A percentile compares a stretch with the other conserved stretches of the same genome.
These are phyloP conservation scores for Oryza rufipogon DNA, from an alignment of 176 grass and related monocot genomes.

Conservation along the genomic window DNA sequence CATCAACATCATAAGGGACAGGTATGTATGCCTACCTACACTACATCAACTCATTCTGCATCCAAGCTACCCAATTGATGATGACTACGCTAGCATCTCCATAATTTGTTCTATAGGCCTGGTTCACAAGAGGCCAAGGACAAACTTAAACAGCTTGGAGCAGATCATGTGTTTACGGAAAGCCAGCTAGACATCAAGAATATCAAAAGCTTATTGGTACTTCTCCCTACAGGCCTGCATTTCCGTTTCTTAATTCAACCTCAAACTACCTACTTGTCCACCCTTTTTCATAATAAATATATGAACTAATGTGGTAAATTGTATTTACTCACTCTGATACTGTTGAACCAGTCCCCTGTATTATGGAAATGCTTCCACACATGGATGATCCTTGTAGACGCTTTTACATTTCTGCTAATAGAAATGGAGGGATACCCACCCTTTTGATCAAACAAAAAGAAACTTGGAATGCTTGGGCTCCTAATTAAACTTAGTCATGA, in stretches of 20 bases:
- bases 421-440: no score
- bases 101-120: neutral
- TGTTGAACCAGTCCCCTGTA: neutral
- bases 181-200: conserved; percentile 77
- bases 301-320: neutral
- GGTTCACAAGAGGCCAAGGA: neutral
- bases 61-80: neutral
- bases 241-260: neutral
- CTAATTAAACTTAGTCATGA: neutral
- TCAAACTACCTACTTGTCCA: neutral
- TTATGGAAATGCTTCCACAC: no score
- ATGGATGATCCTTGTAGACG: no score
- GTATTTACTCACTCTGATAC: neutral
- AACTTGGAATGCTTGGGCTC: neutral
- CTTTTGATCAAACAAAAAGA: no score
- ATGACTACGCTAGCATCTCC: neutral
- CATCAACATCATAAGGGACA: conserved; percentile 94
- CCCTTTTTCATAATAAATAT: neutral
- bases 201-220: conserved; percentile 82
- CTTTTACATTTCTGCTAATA: no score
- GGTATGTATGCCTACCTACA: conserved; percentile 35
- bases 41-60: neutral
- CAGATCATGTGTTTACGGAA: neutral
- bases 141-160: neutral
- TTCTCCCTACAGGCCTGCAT: neutral